Conservation (phyloP, 352 stramenopile genomes). For the Phytophthora hibernalis region DNA sequence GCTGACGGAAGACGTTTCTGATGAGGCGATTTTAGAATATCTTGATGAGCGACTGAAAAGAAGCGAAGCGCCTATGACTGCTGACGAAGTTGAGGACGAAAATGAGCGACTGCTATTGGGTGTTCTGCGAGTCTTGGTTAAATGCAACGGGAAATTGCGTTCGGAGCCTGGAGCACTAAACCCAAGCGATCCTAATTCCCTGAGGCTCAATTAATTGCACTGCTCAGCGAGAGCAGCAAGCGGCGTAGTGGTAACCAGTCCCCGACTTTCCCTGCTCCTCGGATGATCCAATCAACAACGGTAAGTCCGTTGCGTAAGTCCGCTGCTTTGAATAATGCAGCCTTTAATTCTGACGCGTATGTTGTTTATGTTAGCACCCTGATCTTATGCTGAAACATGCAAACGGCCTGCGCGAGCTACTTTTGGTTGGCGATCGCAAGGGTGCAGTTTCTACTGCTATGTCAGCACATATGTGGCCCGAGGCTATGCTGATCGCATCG, state of each 20-base stretch:
- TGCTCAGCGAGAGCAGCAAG: constrained; percentile 76
- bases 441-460: constrained; percentile 81
- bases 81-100: constrained; percentile 46
- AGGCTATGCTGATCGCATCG: constrained; percentile 88
- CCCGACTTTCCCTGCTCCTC: constrained; percentile 54
- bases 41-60: constrained; percentile 65
- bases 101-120: constrained; percentile 76
- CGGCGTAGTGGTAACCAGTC: constrained; percentile 61
- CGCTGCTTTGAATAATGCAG: background rate
- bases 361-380: constrained; percentile 48
- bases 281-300: constrained; percentile 45
- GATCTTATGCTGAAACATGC: constrained; percentile 59
- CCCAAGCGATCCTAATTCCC: constrained; percentile 62
- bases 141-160: constrained; percentile 81
- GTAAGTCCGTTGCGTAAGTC: constrained; percentile 29
- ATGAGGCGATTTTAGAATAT: constrained; percentile 74
- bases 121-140: constrained; percentile 76
- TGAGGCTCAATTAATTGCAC: constrained; percentile 68
- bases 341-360: constrained; percentile 11
- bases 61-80: constrained; percentile 24
- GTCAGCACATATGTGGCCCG: constrained; percentile 83
- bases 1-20: constrained; percentile 63
- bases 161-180: constrained; percentile 49
- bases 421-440: constrained; percentile 82
- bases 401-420: constrained; percentile 67